Percentiles rank a stretch among this genome's conserved stretches.
Conservation (phyloP, 768 basidiomycete genomes). For the Mrakia blollopis region DNA sequence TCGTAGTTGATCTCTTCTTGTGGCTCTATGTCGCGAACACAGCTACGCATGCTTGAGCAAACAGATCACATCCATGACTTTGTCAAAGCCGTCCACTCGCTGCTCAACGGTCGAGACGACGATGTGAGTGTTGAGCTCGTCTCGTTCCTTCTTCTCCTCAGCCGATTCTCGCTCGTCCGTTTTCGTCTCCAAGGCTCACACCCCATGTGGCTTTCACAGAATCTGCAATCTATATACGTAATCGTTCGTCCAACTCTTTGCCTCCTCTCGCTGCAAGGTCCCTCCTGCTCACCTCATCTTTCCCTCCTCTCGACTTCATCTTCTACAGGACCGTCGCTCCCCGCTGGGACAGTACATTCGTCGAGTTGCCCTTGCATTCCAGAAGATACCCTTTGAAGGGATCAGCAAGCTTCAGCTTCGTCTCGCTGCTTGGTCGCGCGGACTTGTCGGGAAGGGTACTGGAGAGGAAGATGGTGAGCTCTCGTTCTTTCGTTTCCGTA, state of each 20-base stretch:
- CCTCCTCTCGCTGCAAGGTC: background rate
- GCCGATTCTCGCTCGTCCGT: background rate
- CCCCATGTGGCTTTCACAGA: background rate
- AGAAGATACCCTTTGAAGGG: constrained; percentile 70
- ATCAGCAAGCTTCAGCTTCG: constrained; percentile 62
- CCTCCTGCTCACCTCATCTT: no score
- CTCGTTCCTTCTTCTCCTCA: constrained; percentile 1
- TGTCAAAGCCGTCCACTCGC: constrained; percentile 52
- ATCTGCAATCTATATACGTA: background rate
- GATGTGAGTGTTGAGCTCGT: constrained; percentile 47
- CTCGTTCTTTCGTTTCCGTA: constrained; percentile 27
- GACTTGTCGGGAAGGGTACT: constrained; percentile 50
- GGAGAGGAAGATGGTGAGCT: constrained; percentile 51
- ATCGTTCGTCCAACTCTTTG: background rate
- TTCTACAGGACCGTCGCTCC: constrained; percentile 63
- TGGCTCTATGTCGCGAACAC: background rate
- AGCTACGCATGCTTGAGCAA: constrained; percentile 9
- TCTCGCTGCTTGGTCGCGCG: constrained; percentile 60
- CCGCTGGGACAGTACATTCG: constrained; percentile 76
- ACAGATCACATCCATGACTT: constrained; percentile 36
- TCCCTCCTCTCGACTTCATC: constrained; percentile 26
- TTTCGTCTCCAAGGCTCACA: background rate
- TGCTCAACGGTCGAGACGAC: constrained; percentile 59
- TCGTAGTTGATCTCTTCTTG: background rate
- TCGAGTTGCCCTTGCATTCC: constrained; percentile 66